Evolutionary conservation across 2,329 filamentous ascomycete genomes (phyloP), one percentile per base, ranked within the genome.

Genomic region (Botryotinia convoluta): DNA sequence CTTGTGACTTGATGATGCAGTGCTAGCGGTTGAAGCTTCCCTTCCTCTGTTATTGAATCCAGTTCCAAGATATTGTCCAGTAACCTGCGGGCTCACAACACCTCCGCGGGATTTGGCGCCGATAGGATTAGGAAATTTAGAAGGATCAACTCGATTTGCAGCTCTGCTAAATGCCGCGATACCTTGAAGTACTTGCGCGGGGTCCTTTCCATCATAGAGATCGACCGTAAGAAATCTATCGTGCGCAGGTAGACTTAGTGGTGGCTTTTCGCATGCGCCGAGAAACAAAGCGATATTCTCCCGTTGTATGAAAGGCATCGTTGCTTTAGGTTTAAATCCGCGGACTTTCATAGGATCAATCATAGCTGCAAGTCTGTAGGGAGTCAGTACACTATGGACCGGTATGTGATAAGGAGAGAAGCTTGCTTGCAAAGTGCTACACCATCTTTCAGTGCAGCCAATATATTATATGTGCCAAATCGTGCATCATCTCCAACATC

Each of bases 231-330:
- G 90, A 84, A 99, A 99, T 77, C 95, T 91, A 83, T 99, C 96
- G 85, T 99, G 96, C 63, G 95, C 91, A 73, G 93, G 94, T 74
- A 99, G 90, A 82, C 91, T 95, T 70, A 99, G 86, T 0, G 96
- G 96, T 39, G 93, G 89, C 69, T 89, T 86, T 83, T 97, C 93
- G 85, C 95, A 97, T 74, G 94, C 94, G 80, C 89, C 90, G 71
- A 99, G 89, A 84, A 98, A 99, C 81, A 97, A 93, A 7, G 95
- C 97, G 80, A 99, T 98, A 82, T 99, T 99, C 83, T 99, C 96
- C 95, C 98, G 98, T 83, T 99, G 96, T 59, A 98, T 95, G 81
- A 99, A 99, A 0, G 96, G 96, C 95, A 98, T 98, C 59, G 90
- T 84, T 1, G 95, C 97, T 81, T 92, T 79, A 14, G 77, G 87